A percentile compares a stretch with the other conserved stretches of the same genome.
Conservation (phyloP, 164 flowering plant species). For the Cinnamomum chago region DNA sequence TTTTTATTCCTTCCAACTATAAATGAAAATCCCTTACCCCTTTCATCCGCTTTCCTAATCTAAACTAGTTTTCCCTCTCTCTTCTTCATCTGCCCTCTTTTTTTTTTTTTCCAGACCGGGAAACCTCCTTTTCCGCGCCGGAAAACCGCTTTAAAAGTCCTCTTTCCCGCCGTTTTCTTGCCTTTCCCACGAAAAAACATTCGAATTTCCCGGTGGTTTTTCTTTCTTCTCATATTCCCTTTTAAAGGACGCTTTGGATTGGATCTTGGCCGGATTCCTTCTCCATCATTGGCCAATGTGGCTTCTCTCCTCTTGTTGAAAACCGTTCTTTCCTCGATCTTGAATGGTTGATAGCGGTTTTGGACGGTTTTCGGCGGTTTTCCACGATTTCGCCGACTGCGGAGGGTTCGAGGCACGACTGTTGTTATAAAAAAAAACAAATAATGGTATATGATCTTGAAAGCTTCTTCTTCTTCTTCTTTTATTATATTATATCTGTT, state of each 20-base stretch:
- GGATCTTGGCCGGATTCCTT: conserved; percentile 26
- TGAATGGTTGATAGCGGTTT: neutral
- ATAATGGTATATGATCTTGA: conserved; percentile 45
- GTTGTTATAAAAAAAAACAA: conserved; percentile 44
- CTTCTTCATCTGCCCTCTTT: conserved; percentile 10
- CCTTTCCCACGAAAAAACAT: neutral
- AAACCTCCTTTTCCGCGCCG: conserved; percentile 17
- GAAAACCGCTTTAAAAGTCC: conserved; percentile 14
- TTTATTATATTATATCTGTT: neutral
- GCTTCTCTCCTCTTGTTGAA: conserved; percentile 11
- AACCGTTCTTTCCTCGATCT: neutral
- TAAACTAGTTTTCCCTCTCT: conserved; percentile 15
- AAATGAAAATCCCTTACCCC: conserved; percentile 34
- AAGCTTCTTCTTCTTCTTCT: neutral
- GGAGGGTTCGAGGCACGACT: conserved; percentile 33
- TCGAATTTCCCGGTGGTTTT: neutral
- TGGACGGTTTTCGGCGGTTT: conserved; percentile 11
- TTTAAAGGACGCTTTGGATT: conserved; percentile 15
- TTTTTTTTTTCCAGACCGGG: conserved; percentile 2
- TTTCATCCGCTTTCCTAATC: conserved; percentile 33
- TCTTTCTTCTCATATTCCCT: neutral
- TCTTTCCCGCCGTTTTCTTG: conserved; percentile 1
- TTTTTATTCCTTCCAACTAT: conserved; percentile 25
- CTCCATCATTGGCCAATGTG: conserved; percentile 49
- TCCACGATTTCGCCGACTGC: conserved; percentile 19